Base-by-base conservation (phyloP, 495 filamentous ascomycete genomes). In the Aspergillus sclerotiicarbonarius region DNA sequence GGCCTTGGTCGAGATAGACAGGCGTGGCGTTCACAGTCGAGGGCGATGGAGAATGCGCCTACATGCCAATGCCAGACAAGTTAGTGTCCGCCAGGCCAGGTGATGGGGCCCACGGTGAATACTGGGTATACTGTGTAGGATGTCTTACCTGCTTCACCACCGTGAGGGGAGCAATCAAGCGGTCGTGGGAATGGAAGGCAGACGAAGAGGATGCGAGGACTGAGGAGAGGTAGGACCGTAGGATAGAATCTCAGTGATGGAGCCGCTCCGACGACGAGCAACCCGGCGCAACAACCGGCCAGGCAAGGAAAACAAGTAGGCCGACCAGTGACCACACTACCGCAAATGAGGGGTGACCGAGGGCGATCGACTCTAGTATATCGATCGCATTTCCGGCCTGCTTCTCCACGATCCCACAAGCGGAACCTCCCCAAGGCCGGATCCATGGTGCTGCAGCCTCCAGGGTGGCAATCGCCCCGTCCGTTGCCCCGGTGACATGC, bases 401-500 rank as follows among this genome's bases (percentile, higher is more conserved):
- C 43, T 57, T 61, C 65, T 62, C 65, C 58, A 58, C 61, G 61
- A 49, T 63, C 45, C 43, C 48, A 51, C 51, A 16, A 57, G 57
- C 53, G 53, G 56, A 53, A 57, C 46, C 43, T 56, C 61, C 49
- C 49, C 48, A 63, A 16, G 33, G 30, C 51, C 45, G 25, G 61
- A 56, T 57, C 64, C 65, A 62, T 65, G 65, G 62, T 67, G 60
- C 53, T 54, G 44, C 49, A 43, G 25, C 45, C 32, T 51, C 35
- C 50, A 33, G 15, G 31, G 3, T 50, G 25, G 25, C 47, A 32
- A 50, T 45, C 33, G 58, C 58, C 62, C 55, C 56, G 44, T 51
- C 33, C 45, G 57, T 60, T 60, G 57, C 51, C 57, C 45, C 8
- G 51, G 57, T 30, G 51, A 60, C 49, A 44, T 25, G 12, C 15